Evolutionary conservation across 75 land plant species (phyloP), one percentile per base, ranked within the genome.

Genomic region (Isoetes taiwanensis): DNA sequence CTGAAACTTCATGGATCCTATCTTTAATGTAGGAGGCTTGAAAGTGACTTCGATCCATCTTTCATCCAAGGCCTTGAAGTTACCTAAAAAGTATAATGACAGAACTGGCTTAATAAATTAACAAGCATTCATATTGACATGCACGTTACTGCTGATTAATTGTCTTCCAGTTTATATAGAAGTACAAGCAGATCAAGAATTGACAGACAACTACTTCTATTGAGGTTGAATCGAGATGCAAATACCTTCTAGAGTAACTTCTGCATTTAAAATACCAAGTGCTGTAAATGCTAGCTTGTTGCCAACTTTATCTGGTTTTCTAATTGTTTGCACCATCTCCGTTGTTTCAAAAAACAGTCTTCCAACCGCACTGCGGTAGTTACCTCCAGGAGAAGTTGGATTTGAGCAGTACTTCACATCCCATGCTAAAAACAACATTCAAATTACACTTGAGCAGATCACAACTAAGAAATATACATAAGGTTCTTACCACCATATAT

Each of bases 331-430:
- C 32, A 84, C 55, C 98, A 93, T 93, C 53, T 87, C 89, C 29
- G 84, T 75, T 28, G 98, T 77, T 40, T 69, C 77, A 41, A 87
- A 71, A 34, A 93, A 16, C 1, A 85, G 56, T 4, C 95, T 78
- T 2, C 95, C 98, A 10, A 93, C 25, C 58, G 76, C 62, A 63
- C 86, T 93, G 34, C 98, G 74, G 56, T 80, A 93, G 40, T 79
- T 77, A 43, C 98, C 98, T 30, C 98, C 98, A 24, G 95, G 85
- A 9, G 98, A 75, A 32, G 89, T 93, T 58, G 98, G 90, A 3
- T 59, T 72, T 0, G 90, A 88, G 54, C 90, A 81, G 57, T 87
- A 93, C 24, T 74, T 63, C 25, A 93, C 96, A 59, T 93, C 89
- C 95, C 95, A 93, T n/a, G n/a, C n/a, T 91, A 12, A 48, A 48